A percentile compares a stretch with the other conserved stretches of the same genome.
These are phyloP conservation scores for Obelidium mucronatum DNA, from an alignment of 192 early-diverging fungal species.

Conservation along the genomic window DNA sequence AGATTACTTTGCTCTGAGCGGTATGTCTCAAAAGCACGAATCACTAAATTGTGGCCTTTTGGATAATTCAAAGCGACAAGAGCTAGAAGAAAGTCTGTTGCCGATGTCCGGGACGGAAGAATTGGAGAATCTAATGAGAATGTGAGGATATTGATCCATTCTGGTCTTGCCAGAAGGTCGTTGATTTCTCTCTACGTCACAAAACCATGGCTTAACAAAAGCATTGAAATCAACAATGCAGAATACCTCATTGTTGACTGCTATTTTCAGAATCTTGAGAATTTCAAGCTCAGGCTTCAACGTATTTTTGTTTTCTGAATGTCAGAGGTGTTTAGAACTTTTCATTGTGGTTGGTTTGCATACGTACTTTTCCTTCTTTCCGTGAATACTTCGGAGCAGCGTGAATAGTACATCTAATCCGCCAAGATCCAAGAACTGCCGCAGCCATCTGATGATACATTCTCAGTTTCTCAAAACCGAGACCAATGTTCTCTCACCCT, in stretches of 20 bases:
- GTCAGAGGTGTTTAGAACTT: not conserved
- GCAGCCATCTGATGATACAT: conserved; percentile 44
- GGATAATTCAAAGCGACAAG: conserved; percentile 53
- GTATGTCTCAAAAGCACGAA: conserved; percentile 49
- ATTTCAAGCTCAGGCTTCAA: conserved; percentile 52
- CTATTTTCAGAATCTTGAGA: conserved; percentile 50
- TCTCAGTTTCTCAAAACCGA: not conserved
- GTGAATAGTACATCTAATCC: conserved; percentile 46
- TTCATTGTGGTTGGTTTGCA: not conserved
- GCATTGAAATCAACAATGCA: not conserved
- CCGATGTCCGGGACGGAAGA: conserved; percentile 42
- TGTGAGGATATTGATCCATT: conserved; percentile 45
- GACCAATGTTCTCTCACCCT: conserved; percentile 28
- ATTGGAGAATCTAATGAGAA: conserved; percentile 55
- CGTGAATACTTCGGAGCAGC: conserved; percentile 45
- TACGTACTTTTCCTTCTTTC: conserved; percentile 47
- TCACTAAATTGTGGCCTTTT: conserved; percentile 53
- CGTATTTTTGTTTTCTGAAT: conserved; percentile 52
- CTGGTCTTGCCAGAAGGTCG: conserved; percentile 43
- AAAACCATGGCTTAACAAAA: not conserved
- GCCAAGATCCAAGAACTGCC: conserved; percentile 49
- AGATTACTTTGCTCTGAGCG: conserved; percentile 11
- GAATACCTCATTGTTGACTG: conserved; percentile 51
- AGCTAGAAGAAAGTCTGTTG: conserved; percentile 52
- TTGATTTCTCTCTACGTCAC: conserved; percentile 42